Percentiles rank a stretch among this genome's conserved stretches.
Conservation (phyloP, 1,284 basidiomycete species). For the Cerrena zonata region DNA sequence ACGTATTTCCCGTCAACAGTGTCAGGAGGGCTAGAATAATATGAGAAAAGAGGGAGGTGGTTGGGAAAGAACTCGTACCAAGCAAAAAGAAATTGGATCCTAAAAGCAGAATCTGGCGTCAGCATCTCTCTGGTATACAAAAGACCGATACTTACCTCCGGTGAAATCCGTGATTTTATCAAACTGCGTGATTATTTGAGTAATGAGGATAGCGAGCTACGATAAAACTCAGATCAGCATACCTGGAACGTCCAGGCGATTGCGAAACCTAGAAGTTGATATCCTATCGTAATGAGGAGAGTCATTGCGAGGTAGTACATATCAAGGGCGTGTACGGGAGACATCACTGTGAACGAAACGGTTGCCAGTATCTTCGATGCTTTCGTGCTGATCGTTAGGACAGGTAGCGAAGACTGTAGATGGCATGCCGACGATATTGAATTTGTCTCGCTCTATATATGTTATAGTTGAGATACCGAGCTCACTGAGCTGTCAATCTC, state of each 20-base stretch:
- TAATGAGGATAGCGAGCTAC: too few species aligned
- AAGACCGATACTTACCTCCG: too few species aligned
- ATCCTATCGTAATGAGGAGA: slow-evolving; percentile 59
- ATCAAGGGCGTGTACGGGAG: slow-evolving; percentile 51
- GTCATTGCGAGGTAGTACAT: slow-evolving; percentile 63
- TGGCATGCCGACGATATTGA: too few species aligned
- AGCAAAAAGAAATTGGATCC: slow-evolving; percentile 67
- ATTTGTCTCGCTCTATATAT: too few species aligned
- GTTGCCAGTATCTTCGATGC: too few species aligned
- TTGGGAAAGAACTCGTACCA: slow-evolving; percentile 34
- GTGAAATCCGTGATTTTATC: slow-evolving; percentile 72
- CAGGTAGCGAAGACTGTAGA: too few species aligned
- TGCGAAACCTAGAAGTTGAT: slow-evolving; percentile 62
- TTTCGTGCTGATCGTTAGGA: too few species aligned
- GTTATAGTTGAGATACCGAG: too few species aligned
- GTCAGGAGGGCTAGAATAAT: slow-evolving; percentile 42
- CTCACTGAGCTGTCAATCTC: too few species aligned
- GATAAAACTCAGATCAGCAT: slow-evolving; percentile 4
- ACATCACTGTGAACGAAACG: too few species aligned
- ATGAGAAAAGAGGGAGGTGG: neutral
- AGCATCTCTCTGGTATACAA: too few species aligned
- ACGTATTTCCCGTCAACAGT: slow-evolving; percentile 48
- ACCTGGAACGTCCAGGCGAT: slow-evolving; percentile 62
- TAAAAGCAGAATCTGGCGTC: too few species aligned
- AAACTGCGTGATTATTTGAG: slow-evolving; percentile 48